Evolutionary conservation across 1,284 basidiomycete species (phyloP).

Genomic region (Boletus hoseneyae): DNA sequence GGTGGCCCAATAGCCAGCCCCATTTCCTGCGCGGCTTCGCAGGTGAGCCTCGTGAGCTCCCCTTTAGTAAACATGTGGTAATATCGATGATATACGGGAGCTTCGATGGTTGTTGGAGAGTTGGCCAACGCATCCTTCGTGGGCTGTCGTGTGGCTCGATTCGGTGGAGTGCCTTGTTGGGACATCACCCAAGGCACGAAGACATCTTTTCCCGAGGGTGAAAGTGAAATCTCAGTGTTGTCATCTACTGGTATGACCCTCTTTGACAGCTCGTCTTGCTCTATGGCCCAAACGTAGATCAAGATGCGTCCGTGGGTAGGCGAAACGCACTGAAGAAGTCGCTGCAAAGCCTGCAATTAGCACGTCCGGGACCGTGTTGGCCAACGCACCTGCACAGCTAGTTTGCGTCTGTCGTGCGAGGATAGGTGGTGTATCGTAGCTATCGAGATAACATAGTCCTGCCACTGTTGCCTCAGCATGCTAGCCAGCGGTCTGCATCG

Average conservation of each 20-base stretch:
- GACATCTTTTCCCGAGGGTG: constrained; percentile 51
- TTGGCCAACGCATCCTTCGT: not conserved
- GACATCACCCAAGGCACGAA: constrained; percentile 71
- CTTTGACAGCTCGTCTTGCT: constrained; percentile 85
- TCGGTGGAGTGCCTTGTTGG: constrained; percentile 21
- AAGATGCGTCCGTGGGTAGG: constrained; percentile 72
- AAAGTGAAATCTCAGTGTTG: not conserved
- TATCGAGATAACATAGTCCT: constrained; percentile 95
- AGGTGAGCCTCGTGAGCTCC: constrained; percentile 66
- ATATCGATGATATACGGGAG: constrained; percentile 72
- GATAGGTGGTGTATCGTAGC: constrained; percentile 94
- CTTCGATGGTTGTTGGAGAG: constrained; percentile 1
- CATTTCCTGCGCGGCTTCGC: constrained; percentile 58
- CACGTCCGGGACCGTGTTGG: not conserved
- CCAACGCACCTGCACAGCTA: constrained; percentile 64
- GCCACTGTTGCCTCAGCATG: constrained; percentile 3
- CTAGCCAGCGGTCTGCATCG: too few relatives aligned
- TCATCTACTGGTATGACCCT: constrained; percentile 50
- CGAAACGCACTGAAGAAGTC: constrained; percentile 63
- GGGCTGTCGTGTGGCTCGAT: constrained; percentile 14
- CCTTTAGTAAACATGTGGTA: constrained; percentile 90
- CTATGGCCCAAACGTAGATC: constrained; percentile 98
- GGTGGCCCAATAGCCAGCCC: constrained; percentile 48
- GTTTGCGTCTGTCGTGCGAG: constrained; percentile 65
- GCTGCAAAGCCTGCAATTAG: constrained; percentile 37